Base-by-base conservation (phyloP, 1,139 yeast species). In the Yamadazyma sp. region DNA sequence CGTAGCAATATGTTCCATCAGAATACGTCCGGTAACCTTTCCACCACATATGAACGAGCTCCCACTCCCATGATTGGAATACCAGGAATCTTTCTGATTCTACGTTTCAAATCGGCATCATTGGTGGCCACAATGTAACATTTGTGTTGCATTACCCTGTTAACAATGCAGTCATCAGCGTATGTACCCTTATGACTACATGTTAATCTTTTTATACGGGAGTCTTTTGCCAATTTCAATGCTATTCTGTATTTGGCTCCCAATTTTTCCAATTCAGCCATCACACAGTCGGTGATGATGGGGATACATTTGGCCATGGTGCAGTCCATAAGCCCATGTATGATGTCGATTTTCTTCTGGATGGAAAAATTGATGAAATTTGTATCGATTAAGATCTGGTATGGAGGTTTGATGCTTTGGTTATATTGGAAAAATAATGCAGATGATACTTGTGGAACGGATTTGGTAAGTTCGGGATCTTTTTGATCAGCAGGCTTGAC, bases 31-130 rank as follows among this genome's bases (percentile, higher is more conserved):
- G 98, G 98, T 41, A 92, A 75, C 57, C 97, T 78, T 62, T 92
- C 98, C 48, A 92, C 84, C 29, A 86, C 96, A 60, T 90, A 92
- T 2, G 89, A 71, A 58, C 88, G 96, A 2, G 86, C 86, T 33
- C 97, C 98, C 13, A 92, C 98, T 61, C 96, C 88, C 92, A 92
- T 80, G 33, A 92, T 72, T 9, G 98, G 98, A 45, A 92, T 86
- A 54, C 98, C 98, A 1, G 97, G 98, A 12, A 92, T 89, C 63
- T 92, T 92, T 65, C 98, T 78, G 30, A 92, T 78, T 61, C 98
- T 77, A 56, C 97, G 80, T 61, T 92, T 92, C 57, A 92, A 70
- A 53, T 92, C 97, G n/a, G 96, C 97, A 81, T 92, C 98, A 62
- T 92, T 92, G 1, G 97, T 90, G 32, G 98, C 98, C 29, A 92